Conservation (phyloP, 495 filamentous ascomycete species). For the Cryomyces minteri region DNA sequence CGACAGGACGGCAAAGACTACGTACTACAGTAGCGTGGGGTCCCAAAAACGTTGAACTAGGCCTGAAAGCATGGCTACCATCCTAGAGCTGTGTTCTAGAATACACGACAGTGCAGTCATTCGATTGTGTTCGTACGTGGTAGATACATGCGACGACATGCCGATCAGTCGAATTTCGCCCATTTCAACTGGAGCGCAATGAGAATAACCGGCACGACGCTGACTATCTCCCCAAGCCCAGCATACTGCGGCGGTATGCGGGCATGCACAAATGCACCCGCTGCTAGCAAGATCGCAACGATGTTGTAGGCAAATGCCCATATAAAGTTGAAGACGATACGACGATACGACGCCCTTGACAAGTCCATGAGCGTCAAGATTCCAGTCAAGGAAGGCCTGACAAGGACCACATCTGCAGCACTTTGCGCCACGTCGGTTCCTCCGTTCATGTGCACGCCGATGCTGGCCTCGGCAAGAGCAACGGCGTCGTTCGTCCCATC, state of each 20-base stretch:
- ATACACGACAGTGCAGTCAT: too few species aligned
- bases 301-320: slow-evolving; percentile 63
- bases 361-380: slow-evolving; percentile 41
- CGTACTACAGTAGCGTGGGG: too few species aligned
- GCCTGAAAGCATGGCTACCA: too few species aligned
- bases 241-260: slow-evolving; percentile 59
- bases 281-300: slow-evolving; percentile 50
- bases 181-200: slow-evolving; percentile 32
- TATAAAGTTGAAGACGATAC: slow-evolving; percentile 51
- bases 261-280: slow-evolving; percentile 44
- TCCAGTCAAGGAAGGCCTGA: slow-evolving; percentile 35
- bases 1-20: too few species aligned
- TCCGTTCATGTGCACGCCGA: slow-evolving; percentile 49
- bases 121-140: too few species aligned
- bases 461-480: slow-evolving; percentile 51
- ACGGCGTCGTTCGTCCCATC: slow-evolving; percentile 72
- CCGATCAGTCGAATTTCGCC: too few species aligned
- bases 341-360: slow-evolving; percentile 30
- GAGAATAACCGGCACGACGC: slow-evolving; percentile 53
- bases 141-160: too few species aligned
- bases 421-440: slow-evolving; percentile 45
- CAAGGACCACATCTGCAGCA: slow-evolving; percentile 53
- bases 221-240: slow-evolving; percentile 59
- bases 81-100: too few species aligned
- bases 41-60: too few species aligned